Conservation (phyloP, 2,329 filamentous ascomycete genomes). For the Colletotrichum salicis region DNA sequence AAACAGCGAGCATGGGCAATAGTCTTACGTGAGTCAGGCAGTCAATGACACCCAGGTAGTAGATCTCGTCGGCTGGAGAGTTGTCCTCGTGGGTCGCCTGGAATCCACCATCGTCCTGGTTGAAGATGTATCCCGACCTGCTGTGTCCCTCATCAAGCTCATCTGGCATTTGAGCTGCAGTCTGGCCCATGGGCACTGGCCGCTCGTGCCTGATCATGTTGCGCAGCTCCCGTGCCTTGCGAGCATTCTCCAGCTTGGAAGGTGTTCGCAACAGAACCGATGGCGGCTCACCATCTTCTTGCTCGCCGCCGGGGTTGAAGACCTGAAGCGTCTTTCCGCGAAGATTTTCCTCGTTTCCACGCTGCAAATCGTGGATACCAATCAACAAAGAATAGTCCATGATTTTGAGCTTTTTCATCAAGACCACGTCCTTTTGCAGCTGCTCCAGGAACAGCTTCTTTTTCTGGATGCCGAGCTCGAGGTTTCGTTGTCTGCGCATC, state of each 20-base stretch:
- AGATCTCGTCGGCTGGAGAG: slow-evolving; percentile 86
- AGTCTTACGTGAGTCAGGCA: slow-evolving; percentile 91
- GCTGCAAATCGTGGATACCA: slow-evolving; percentile 89
- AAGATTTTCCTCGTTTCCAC: slow-evolving; percentile 95
- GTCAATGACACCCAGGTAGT: slow-evolving; percentile 98
- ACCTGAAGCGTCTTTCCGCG: slow-evolving; percentile 90
- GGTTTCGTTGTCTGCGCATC: slow-evolving; percentile 83
- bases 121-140: slow-evolving; percentile 82
- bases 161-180: slow-evolving; percentile 86
- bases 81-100: slow-evolving; percentile 93
- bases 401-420: slow-evolving; percentile 89
- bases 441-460: slow-evolving; percentile 90
- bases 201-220: slow-evolving; percentile 94
- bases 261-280: slow-evolving; percentile 84
- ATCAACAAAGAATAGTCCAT: slow-evolving; percentile 99
- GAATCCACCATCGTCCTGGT: slow-evolving; percentile 93
- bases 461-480: slow-evolving; percentile 91
- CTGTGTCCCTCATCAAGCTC: slow-evolving; percentile 81
- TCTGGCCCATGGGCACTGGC: slow-evolving; percentile 90
- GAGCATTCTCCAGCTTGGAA: slow-evolving; percentile 89
- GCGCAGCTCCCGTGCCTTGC: slow-evolving; percentile 89
- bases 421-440: slow-evolving; percentile 84
- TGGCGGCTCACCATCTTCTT: slow-evolving; percentile 70
- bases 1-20: neutral
- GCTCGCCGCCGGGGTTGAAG: slow-evolving; percentile 87